A percentile compares a stretch with the other conserved stretches of the same genome.
phyloP scores from a whole-genome alignment of 768 basidiomycete genomes.

The Punctularia strigosozonata region DNA sequence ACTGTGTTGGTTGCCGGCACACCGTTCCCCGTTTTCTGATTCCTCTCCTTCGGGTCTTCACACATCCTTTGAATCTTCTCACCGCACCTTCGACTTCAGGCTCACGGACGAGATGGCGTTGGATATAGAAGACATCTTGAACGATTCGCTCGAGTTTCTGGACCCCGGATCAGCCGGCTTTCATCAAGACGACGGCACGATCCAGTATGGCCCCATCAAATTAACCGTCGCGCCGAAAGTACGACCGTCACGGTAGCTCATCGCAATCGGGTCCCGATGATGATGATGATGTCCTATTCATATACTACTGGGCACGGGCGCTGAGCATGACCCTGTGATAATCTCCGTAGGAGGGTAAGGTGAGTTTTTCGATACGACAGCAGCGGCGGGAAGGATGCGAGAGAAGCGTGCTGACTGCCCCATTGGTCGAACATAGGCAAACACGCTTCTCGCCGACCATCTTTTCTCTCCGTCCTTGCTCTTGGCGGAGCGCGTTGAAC shows the following conservation, averaged over 20 bases:
- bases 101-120: no score
- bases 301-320: background rate
- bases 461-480: constrained; percentile 61
- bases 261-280: background rate
- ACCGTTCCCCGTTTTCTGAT: no score
- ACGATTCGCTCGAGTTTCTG: constrained; percentile 40
- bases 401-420: constrained; percentile 4
- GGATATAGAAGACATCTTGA: constrained; percentile 38
- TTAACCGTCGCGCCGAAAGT: constrained; percentile 53
- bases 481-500: constrained; percentile 55
- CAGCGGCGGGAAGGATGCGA: background rate
- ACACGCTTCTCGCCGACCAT: constrained; percentile 61
- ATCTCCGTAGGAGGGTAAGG: constrained; percentile 43
- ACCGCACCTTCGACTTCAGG: no score
- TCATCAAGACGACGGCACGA: constrained; percentile 30
- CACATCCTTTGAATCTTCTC: no score
- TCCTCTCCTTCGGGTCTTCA: no score
- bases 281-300: constrained; percentile 2
- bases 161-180: constrained; percentile 29
- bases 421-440: constrained; percentile 32
- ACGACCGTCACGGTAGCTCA: constrained; percentile 6
- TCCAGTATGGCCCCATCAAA: constrained; percentile 41
- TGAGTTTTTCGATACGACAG: constrained; percentile 18
- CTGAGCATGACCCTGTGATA: no score
- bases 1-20: no score